A percentile compares a stretch with the other conserved stretches of the same genome.
Conservation (phyloP, 2,329 filamentous ascomycete genomes). For the Thielaviopsis ethacetica region DNA sequence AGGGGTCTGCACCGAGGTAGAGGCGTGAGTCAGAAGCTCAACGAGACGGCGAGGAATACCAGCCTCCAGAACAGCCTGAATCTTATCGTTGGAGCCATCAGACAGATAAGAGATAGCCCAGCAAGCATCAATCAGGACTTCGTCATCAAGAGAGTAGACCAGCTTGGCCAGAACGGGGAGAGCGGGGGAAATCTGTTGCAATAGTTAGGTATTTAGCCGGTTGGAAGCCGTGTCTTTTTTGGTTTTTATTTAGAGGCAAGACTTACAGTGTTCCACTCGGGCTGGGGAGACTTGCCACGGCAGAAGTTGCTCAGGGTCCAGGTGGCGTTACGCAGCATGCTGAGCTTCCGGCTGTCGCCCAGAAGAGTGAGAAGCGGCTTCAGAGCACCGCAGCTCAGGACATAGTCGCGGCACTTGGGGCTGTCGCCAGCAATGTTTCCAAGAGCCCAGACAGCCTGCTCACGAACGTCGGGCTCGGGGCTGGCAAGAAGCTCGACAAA, state of each 20-base stretch:
- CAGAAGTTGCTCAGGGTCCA: conserved; percentile 99
- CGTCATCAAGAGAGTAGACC: conserved; percentile 94
- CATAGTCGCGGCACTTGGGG: conserved; percentile 92
- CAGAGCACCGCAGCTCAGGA: conserved; percentile 77
- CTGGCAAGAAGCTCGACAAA: conserved; percentile 93
- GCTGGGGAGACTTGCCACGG: conserved; percentile 96
- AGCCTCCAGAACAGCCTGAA: conserved; percentile 96
- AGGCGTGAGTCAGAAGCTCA: conserved; percentile 94
- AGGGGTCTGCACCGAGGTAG: conserved; percentile 94
- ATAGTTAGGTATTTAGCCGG: conserved; percentile 12
- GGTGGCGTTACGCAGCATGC: conserved; percentile 96
- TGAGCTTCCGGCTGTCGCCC: conserved; percentile 94
- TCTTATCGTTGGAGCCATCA: conserved; percentile 97
- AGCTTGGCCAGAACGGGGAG: conserved; percentile 92
- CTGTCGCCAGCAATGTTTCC: conserved; percentile 99
- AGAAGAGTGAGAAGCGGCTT: conserved; percentile 79
- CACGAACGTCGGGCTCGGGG: conserved; percentile 91
- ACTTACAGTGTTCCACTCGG: conserved; percentile 89
- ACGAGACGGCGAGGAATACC: conserved; percentile 92
- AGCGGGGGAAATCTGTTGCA: conserved; percentile 68
- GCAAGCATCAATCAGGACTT: conserved; percentile 96
- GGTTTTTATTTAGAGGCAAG: background rate
- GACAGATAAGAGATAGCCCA: conserved; percentile 99
- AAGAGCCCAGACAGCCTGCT: conserved; percentile 96
- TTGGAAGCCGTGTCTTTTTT: too few species aligned